phyloP scores from a whole-genome alignment of 208 protist genomes.

The Tritrichomonas foetus region DNA sequence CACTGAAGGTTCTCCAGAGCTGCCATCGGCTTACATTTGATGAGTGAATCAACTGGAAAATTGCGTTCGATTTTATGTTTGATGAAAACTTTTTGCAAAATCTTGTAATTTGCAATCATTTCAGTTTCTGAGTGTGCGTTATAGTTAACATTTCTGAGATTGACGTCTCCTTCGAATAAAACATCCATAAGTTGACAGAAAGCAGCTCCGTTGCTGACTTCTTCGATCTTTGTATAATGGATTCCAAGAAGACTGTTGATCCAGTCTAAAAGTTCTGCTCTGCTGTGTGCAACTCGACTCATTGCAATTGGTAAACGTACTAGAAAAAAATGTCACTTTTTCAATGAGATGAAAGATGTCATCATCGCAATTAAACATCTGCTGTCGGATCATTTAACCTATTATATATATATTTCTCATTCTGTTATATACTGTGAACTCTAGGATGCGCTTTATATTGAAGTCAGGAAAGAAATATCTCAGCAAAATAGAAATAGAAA shows the following conservation, averaged over 20 bases:
- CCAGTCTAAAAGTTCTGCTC: constrained; percentile 36
- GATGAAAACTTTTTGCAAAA: constrained; percentile 12
- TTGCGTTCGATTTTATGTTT: background rate
- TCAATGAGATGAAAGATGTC: too few species aligned
- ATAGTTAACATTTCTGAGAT: background rate
- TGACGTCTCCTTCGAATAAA: background rate
- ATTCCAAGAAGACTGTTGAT: background rate
- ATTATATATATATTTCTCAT: too few species aligned
- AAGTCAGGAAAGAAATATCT: too few species aligned
- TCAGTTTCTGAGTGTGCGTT: background rate
- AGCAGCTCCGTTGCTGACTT: background rate
- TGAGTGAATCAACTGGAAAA: background rate
- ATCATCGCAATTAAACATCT: too few species aligned
- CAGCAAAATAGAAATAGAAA: too few species aligned
- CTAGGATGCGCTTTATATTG: too few species aligned
- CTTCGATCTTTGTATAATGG: background rate
- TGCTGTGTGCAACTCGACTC: too few species aligned
- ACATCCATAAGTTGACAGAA: constrained; percentile 32
- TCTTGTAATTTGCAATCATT: constrained; percentile 23
- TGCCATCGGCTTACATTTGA: background rate
- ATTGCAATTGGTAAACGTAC: too few species aligned
- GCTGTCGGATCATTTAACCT: too few species aligned
- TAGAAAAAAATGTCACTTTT: too few species aligned
- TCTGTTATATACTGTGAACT: too few species aligned
- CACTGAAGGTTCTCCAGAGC: background rate